Conservation (phyloP, 306 rosid species). For the Cajanus cajan region DNA sequence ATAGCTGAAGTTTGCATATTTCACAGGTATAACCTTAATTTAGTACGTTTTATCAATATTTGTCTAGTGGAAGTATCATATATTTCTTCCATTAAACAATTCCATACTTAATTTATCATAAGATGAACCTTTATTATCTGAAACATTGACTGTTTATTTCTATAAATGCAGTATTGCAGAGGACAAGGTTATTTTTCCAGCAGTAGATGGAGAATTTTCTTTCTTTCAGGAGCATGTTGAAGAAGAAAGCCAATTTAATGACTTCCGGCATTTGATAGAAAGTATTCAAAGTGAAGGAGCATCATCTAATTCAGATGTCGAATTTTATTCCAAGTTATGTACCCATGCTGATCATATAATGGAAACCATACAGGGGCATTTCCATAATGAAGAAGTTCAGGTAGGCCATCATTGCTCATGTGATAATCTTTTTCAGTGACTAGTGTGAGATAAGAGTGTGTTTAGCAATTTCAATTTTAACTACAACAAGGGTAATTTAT, state of each 20-base stretch:
- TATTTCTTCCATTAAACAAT: constrained; percentile 19
- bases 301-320: constrained; percentile 72
- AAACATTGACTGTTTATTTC: constrained; percentile 26
- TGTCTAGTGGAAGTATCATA: constrained; percentile 18
- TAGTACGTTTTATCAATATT: constrained; percentile 8
- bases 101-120: constrained; percentile 11
- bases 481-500: constrained; percentile 12
- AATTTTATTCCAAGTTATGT: constrained; percentile 83
- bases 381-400: constrained; percentile 90
- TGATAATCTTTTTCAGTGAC: constrained; percentile 25
- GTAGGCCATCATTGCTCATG: constrained; percentile 45
- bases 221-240: constrained; percentile 95
- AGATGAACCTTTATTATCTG: constrained; percentile 21
- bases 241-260: constrained; percentile 96
- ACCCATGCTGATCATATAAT: constrained; percentile 93
- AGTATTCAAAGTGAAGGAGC: constrained; percentile 91
- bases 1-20: constrained; percentile 95
- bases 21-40: constrained; percentile 70
- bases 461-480: constrained; percentile 10
- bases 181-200: constrained; percentile 98
- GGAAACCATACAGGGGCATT: constrained; percentile 91
- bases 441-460: constrained; percentile 9
- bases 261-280: constrained; percentile 88
- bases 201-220: constrained; percentile 88
- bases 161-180: constrained; percentile 86